Conservation (phyloP, 345 rosid species). For the Eucalyptus guilfoylei region DNA sequence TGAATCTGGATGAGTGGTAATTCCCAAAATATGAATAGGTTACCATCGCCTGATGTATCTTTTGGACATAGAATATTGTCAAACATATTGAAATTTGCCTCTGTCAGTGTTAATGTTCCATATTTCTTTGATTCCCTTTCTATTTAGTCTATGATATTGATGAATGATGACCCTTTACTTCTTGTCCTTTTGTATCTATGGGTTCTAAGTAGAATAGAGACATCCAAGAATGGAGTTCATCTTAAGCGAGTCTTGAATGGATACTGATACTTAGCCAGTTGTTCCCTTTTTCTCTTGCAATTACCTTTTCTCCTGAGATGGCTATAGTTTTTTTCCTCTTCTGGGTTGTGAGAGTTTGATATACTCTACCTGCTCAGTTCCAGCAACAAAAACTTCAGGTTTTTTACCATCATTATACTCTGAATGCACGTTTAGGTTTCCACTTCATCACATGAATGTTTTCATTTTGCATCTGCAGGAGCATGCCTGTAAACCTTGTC, state of each 20-base stretch:
- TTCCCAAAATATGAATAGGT: neutral
- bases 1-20: neutral
- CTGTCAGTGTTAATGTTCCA: neutral
- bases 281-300: neutral
- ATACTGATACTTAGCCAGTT: neutral
- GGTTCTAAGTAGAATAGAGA: neutral
- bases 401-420: neutral
- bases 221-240: neutral
- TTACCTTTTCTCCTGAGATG: neutral
- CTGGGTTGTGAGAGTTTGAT: neutral
- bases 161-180: neutral
- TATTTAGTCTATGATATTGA: neutral
- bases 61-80: neutral
- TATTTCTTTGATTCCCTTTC: neutral
- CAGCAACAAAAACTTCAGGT: neutral
- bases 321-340: neutral
- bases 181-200: neutral
- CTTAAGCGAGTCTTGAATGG: neutral
- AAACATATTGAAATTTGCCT: neutral
- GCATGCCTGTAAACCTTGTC: conserved; percentile 11
- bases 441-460: neutral
- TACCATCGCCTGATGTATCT: neutral
- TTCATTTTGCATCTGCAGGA: conserved; percentile 31
- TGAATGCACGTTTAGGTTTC: neutral
- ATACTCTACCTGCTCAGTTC: neutral